These are phyloP conservation scores for Cyclotella cryptica DNA, from an alignment of 108 stramenopile genomes.

Conservation along the genomic window DNA sequence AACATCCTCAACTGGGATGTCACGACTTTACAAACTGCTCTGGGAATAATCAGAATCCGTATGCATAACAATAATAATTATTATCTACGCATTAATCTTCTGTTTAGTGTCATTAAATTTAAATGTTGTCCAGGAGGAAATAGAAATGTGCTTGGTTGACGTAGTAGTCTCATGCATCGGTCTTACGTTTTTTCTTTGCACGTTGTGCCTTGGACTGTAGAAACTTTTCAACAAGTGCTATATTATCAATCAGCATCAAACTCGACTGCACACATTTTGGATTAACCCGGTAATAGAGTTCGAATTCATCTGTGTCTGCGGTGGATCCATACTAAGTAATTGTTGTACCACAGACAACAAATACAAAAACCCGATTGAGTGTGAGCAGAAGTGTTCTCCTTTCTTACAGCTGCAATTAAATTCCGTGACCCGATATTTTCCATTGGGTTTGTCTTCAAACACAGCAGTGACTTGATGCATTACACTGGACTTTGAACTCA, in stretches of 20 bases:
- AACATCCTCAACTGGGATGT: too few relatives aligned
- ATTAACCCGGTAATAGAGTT: neutral
- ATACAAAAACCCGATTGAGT: slow-evolving; percentile 25
- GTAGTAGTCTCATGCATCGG: too few relatives aligned
- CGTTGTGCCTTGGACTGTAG: neutral
- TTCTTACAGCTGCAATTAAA: slow-evolving; percentile 27
- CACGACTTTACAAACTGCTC: too few relatives aligned
- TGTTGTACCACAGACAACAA: neutral
- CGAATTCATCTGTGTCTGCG: neutral
- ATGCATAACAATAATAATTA: too few relatives aligned
- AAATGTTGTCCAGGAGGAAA: too few relatives aligned
- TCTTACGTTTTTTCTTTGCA: neutral
- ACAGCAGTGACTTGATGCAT: slow-evolving; percentile 18
- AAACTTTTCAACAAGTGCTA: neutral
- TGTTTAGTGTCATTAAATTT: too few relatives aligned
- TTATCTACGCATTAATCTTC: too few relatives aligned
- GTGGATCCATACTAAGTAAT: neutral
- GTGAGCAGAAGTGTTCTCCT: slow-evolving; percentile 22
- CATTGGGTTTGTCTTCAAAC: slow-evolving; percentile 20
- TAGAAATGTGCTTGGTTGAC: too few relatives aligned
- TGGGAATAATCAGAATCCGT: too few relatives aligned
- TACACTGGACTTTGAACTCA: slow-evolving; percentile 7
- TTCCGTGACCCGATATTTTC: neutral
- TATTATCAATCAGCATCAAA: neutral
- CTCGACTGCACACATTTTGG: neutral